These are phyloP conservation scores for Fusarium tjaetaba DNA, from an alignment of 2,329 filamentous ascomycete species.

Conservation along the genomic window DNA sequence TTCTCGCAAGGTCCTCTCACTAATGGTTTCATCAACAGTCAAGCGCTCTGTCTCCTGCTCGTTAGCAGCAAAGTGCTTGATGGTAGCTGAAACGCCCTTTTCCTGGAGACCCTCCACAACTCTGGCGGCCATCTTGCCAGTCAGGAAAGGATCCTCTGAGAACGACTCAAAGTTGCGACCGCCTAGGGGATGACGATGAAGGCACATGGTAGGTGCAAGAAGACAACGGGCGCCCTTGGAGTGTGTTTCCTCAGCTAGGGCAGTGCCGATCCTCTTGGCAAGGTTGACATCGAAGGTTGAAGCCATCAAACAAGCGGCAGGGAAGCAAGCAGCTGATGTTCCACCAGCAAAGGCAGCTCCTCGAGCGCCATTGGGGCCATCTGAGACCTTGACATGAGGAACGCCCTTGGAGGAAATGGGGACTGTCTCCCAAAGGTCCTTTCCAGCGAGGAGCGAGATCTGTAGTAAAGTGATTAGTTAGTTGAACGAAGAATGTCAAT, in stretches of 20 bases:
- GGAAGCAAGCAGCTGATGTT: slow-evolving; percentile 42
- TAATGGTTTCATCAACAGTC: slow-evolving; percentile 43
- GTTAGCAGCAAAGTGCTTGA: slow-evolving; percentile 58
- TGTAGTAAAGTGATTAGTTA: slow-evolving; percentile 1
- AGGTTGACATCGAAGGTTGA: slow-evolving; percentile 71
- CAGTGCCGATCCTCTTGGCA: slow-evolving; percentile 65
- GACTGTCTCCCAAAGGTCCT: slow-evolving; percentile 42
- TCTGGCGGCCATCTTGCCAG: slow-evolving; percentile 42
- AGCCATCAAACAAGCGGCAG: slow-evolving; percentile 56
- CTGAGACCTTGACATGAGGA: slow-evolving; percentile 39
- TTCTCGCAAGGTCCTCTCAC: slow-evolving; percentile 41
- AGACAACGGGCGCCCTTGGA: slow-evolving; percentile 77
- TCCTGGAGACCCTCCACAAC: slow-evolving; percentile 53
- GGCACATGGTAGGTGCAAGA: slow-evolving; percentile 48
- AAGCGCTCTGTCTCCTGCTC: slow-evolving; percentile 48
- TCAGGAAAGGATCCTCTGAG: slow-evolving; percentile 41
- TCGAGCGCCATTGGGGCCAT: slow-evolving; percentile 43
- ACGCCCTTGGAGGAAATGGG: slow-evolving; percentile 40
- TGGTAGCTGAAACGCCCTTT: slow-evolving; percentile 52
- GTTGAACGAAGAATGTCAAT: background rate
- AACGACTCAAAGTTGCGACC: slow-evolving; percentile 45
- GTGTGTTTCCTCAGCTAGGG: slow-evolving; percentile 64
- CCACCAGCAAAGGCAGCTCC: slow-evolving; percentile 39
- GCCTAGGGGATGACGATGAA: slow-evolving; percentile 42
- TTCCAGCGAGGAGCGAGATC: slow-evolving; percentile 42